A percentile compares a stretch with the other conserved stretches of the same genome.
Conservation (phyloP, 768 basidiomycete species). For the Agaricus sinodeliciosus region DNA sequence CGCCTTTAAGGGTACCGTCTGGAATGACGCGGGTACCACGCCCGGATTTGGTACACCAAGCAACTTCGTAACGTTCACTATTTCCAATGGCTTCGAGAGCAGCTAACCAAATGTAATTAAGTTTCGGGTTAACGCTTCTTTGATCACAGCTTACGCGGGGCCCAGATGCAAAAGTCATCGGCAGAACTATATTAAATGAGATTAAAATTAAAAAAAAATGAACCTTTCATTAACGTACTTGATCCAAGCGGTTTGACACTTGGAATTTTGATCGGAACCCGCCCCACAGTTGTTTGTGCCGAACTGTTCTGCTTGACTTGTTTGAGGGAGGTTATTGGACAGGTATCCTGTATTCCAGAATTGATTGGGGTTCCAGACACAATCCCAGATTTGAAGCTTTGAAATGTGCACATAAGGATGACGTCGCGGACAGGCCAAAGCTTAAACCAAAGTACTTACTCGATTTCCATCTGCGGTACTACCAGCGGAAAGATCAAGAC, state of each 20-base stretch:
- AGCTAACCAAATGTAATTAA: slow-evolving; percentile 14
- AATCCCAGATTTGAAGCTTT: slow-evolving; percentile 43
- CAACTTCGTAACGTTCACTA: slow-evolving; percentile 61
- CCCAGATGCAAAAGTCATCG: slow-evolving; percentile 71
- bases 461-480: slow-evolving; percentile 32
- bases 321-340: slow-evolving; percentile 32
- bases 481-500: slow-evolving; percentile 40
- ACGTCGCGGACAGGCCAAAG: background rate
- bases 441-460: slow-evolving; percentile 21
- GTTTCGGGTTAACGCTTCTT: too few species aligned
- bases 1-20: slow-evolving; percentile 54
- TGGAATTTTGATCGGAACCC: slow-evolving; percentile 44
- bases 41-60: slow-evolving; percentile 71
- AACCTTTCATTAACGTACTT: slow-evolving; percentile 37
- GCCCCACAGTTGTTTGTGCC: slow-evolving; percentile 68
- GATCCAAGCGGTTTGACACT: slow-evolving; percentile 66
- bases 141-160: slow-evolving; percentile 33
- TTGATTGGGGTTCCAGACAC: slow-evolving; percentile 39
- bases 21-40: slow-evolving; percentile 73
- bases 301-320: slow-evolving; percentile 52
- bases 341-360: slow-evolving; percentile 47
- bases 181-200: slow-evolving; percentile 31
- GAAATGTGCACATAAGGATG: background rate
- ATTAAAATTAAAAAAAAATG: slow-evolving; percentile 11
- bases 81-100: slow-evolving; percentile 52